These are phyloP conservation scores for Beta macrorhiza DNA, from an alignment of 179 eudicot species.

Conservation along the genomic window DNA sequence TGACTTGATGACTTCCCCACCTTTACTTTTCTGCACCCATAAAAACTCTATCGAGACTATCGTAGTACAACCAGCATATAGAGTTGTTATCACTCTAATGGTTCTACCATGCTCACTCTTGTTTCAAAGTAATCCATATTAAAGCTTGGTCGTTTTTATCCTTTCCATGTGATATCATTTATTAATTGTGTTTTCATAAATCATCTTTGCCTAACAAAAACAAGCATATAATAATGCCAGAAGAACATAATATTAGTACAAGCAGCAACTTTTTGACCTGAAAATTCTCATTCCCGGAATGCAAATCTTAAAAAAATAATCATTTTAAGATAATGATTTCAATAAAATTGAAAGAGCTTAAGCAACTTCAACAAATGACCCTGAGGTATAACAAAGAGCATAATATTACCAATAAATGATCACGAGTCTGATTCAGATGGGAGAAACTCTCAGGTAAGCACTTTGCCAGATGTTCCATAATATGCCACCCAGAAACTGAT, in stretches of 20 bases:
- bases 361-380: neutral
- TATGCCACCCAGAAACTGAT: conserved; percentile 38
- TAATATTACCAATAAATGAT: conserved; percentile 33
- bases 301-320: neutral
- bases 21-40: neutral
- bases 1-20: neutral
- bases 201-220: neutral
- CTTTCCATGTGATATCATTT: neutral
- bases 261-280: conserved; percentile 2
- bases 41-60: no score
- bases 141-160: neutral
- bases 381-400: neutral
- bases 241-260: neutral
- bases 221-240: neutral
- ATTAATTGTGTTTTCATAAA: neutral
- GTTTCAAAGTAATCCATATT: neutral
- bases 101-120: neutral
- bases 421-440: conserved; percentile 28
- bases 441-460: conserved; percentile 38
- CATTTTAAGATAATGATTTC: neutral
- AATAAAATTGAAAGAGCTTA: neutral
- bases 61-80: no score
- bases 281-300: neutral
- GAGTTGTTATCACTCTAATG: no score
- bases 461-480: conserved; percentile 38